These are phyloP conservation scores for Aspergillus nanangensis DNA, from an alignment of 495 filamentous ascomycete species.

Conservation along the genomic window DNA sequence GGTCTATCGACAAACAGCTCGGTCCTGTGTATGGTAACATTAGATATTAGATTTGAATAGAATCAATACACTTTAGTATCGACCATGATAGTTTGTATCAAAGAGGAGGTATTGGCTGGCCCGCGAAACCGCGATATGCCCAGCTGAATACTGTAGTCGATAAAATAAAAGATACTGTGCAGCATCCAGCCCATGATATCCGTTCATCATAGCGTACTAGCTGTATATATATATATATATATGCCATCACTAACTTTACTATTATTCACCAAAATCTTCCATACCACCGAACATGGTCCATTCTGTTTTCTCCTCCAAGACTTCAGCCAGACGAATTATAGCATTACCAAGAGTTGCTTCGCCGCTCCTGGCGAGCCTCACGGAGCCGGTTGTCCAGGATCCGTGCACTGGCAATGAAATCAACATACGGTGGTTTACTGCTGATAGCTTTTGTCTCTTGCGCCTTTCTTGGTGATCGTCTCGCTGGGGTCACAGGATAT, in stretches of 20 bases:
- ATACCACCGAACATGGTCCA: neutral
- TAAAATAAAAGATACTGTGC: neutral
- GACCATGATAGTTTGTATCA: neutral
- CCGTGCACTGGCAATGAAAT: neutral
- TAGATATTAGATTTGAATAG: neutral
- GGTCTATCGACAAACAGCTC: neutral
- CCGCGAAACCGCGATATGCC: neutral
- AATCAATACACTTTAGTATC: neutral
- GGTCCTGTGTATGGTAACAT: conserved; percentile 1
- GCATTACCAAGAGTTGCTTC: neutral
- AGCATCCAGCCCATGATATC: neutral
- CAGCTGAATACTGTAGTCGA: neutral
- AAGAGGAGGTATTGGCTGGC: neutral
- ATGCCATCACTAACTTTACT: neutral
- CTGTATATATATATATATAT: neutral
- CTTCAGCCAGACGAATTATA: neutral
- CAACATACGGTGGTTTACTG: neutral
- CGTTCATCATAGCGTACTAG: neutral
- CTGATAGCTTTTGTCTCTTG: neutral
- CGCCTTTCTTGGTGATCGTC: neutral
- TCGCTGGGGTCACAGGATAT: neutral
- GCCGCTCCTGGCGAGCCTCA: neutral
- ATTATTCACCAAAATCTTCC: neutral
- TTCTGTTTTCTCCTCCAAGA: neutral
- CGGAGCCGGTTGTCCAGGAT: neutral